These are phyloP conservation scores for Fusarium xyrophilum DNA, from an alignment of 2,329 filamentous ascomycete genomes.

Conservation along the genomic window DNA sequence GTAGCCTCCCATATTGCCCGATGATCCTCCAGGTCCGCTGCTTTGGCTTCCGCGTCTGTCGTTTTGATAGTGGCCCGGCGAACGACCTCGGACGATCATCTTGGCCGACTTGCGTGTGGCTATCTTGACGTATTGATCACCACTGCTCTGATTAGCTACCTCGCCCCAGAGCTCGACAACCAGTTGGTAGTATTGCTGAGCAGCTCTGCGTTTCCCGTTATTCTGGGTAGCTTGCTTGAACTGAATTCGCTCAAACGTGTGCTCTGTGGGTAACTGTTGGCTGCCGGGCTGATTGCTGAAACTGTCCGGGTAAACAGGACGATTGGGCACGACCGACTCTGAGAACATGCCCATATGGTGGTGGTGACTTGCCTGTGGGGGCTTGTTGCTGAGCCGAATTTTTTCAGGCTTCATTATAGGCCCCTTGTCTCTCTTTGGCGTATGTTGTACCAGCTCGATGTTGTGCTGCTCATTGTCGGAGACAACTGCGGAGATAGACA, in stretches of 20 bases:
- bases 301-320: slow-evolving; percentile 51
- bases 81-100: slow-evolving; percentile 86
- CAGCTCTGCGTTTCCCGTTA: slow-evolving; percentile 87
- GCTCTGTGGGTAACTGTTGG: slow-evolving; percentile 57
- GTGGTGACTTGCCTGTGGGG: slow-evolving; percentile 58
- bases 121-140: slow-evolving; percentile 70
- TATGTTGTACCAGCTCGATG: slow-evolving; percentile 88
- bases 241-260: slow-evolving; percentile 86
- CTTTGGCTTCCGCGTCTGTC: slow-evolving; percentile 72
- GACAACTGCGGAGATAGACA: slow-evolving; percentile 84
- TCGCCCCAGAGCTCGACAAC: slow-evolving; percentile 83
- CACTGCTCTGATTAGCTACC: slow-evolving; percentile 55
- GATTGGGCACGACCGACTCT: slow-evolving; percentile 43
- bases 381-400: slow-evolving; percentile 72
- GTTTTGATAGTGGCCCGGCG: slow-evolving; percentile 80
- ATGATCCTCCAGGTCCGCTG: slow-evolving; percentile 71
- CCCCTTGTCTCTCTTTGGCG: slow-evolving; percentile 88
- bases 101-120: slow-evolving; percentile 76
- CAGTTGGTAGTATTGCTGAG: slow-evolving; percentile 93
- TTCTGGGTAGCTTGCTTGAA: slow-evolving; percentile 95
- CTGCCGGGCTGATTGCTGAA: slow-evolving; percentile 44
- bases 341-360: slow-evolving; percentile 56
- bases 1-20: slow-evolving; percentile 63
- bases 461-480: slow-evolving; percentile 76
- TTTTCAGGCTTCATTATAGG: slow-evolving; percentile 77